Conservation (phyloP, 306 rosid species). For the Bauhinia variegata region DNA sequence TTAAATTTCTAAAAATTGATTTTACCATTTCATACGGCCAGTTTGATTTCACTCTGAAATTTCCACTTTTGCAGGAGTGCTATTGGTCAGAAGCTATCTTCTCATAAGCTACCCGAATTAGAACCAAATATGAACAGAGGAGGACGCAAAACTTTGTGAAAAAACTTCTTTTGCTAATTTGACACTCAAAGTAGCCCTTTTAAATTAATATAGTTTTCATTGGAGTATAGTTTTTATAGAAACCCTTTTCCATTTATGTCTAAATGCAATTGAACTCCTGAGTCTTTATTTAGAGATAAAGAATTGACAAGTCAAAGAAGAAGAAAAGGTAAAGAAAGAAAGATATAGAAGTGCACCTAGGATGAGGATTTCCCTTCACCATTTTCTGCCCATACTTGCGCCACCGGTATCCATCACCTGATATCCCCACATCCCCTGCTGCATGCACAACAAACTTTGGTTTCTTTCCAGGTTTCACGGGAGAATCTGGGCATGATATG, state of each 20-base stretch:
- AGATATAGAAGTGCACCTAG: slow-evolving; percentile 60
- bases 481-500: slow-evolving; percentile 48
- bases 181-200: no score
- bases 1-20: background rate
- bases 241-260: slow-evolving; percentile 3
- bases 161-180: no score
- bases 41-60: background rate
- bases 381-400: slow-evolving; percentile 98
- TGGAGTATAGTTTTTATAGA: background rate
- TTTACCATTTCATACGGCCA: background rate
- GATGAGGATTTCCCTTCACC: slow-evolving; percentile 95
- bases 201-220: background rate
- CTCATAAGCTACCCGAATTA: no score
- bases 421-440: slow-evolving; percentile 86
- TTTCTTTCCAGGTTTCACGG: slow-evolving; percentile 68
- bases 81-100: background rate
- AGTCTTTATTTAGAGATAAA: slow-evolving; percentile 8
- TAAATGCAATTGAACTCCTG: slow-evolving; percentile 26
- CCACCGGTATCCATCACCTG: slow-evolving; percentile 97
- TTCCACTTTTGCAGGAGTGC: background rate
- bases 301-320: slow-evolving; percentile 27
- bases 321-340: slow-evolving; percentile 17
- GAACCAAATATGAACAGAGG: no score
- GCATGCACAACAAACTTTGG: slow-evolving; percentile 88
- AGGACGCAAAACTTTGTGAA: no score